Evolutionary conservation across 139 green algal species (phyloP), one percentile per base, ranked within the genome.

Genomic region (Dunaliella primolecta): DNA sequence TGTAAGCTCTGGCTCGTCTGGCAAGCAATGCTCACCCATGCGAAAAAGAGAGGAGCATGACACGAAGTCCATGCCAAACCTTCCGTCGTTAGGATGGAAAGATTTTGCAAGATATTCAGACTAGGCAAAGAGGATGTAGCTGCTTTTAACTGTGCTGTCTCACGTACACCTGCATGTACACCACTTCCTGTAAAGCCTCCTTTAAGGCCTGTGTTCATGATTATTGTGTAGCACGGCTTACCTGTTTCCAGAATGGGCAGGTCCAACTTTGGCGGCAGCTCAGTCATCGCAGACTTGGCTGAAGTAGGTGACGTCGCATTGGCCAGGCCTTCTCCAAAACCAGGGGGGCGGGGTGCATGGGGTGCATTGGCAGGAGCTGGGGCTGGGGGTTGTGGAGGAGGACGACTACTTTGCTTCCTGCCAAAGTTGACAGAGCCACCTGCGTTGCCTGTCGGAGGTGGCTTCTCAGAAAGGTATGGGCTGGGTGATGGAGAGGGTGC

Each of bases 211-310:
- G n/a, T n/a, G n/a, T n/a, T n/a, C n/a, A n/a, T n/a, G n/a, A n/a
- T n/a, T n/a, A n/a, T n/a, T n/a, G n/a, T n/a, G n/a, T n/a, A n/a
- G n/a, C n/a, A n/a, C n/a, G n/a, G n/a, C n/a, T n/a, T n/a, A 88
- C 85, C 85, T 33, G 85, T 84, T 15, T 88, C 80, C 34, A 88
- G 80, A 46, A 83, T 46, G 1, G 80, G 80, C 21, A 88, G 80
- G 32, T 88, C 85, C 81, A 88, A 46, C n/a, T 36, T 80, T 2
- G 75, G 75, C 11, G 75, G n/a, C 75, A 80, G 75, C 75, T 80
- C n/a, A 1, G 11, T 30, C 11, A 15, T 7, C 46, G 29, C n/a
- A 38, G 75, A 21, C 27, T 31, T 77, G 11, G 27, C 71, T 35
- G 71, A 7, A 77, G 71, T 7, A 31, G 71, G 71, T 3, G 71